These are phyloP conservation scores for Euphorbia lathyris DNA, from an alignment of 345 rosid genomes.

Conservation along the genomic window DNA sequence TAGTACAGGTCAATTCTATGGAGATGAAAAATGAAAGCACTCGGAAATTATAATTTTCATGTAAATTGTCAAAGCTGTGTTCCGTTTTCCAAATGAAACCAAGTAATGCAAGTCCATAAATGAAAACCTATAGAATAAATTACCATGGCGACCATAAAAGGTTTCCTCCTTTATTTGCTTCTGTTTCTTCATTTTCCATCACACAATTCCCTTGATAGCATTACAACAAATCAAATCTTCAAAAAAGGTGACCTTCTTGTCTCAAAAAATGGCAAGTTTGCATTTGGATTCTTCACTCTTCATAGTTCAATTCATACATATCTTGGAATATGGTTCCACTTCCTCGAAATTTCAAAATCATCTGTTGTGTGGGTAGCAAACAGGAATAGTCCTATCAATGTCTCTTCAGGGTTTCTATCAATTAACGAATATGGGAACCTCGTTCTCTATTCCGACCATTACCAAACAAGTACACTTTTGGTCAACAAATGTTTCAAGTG, in stretches of 20 bases:
- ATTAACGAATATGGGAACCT: constrained; percentile 1
- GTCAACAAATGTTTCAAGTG: not conserved
- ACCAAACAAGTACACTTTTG: not conserved
- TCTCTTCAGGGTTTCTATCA: not conserved
- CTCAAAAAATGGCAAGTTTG: not conserved
- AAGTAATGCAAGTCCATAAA: too few relatives aligned
- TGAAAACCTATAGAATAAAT: not conserved
- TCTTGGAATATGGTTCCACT: constrained; percentile 11
- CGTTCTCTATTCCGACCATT: not conserved
- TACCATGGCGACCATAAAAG: not conserved
- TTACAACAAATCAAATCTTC: not conserved
- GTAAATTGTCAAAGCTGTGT: too few relatives aligned
- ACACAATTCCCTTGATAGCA: not conserved
- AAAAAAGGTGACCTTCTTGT: not conserved
- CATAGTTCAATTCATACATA: not conserved
- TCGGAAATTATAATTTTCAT: too few relatives aligned
- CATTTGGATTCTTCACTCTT: constrained; percentile 1
- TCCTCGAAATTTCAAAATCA: not conserved
- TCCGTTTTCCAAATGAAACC: too few relatives aligned
- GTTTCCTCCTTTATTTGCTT: not conserved
- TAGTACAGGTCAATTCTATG: too few relatives aligned
- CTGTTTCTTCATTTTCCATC: not conserved
- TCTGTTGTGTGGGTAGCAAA: not conserved
- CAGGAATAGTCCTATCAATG: not conserved
- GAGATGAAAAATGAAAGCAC: too few relatives aligned